phyloP scores from a whole-genome alignment of 306 rosid genomes.

The Purshia tridentata region DNA sequence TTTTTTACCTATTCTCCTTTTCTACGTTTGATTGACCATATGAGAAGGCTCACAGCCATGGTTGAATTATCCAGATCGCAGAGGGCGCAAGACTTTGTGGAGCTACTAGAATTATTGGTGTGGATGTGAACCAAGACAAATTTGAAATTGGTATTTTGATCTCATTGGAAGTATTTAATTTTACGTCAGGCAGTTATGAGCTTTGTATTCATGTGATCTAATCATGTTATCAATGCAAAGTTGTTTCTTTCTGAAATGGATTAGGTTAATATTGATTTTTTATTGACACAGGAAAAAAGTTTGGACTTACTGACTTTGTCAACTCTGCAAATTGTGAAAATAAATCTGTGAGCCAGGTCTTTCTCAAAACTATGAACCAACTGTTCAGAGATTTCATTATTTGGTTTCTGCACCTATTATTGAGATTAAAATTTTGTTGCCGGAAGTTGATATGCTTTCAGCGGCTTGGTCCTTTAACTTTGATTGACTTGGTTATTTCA shows the following conservation, averaged over 20 bases:
- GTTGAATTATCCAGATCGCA: slow-evolving; percentile 55
- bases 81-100: slow-evolving; percentile 92
- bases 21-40: neutral
- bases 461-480: neutral
- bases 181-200: too few relatives aligned
- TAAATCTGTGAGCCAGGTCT: slow-evolving; percentile 76
- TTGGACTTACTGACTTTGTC: slow-evolving; percentile 74
- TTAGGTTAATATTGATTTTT: neutral
- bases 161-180: neutral
- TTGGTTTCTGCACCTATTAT: neutral
- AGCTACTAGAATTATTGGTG: slow-evolving; percentile 77
- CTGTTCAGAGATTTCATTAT: neutral
- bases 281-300: slow-evolving; percentile 55
- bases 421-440: neutral
- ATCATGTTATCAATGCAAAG: neutral
- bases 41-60: slow-evolving; percentile 16
- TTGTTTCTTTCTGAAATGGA: neutral
- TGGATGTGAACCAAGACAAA: slow-evolving; percentile 66
- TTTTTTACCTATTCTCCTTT: neutral
- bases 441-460: neutral
- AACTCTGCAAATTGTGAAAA: slow-evolving; percentile 41
- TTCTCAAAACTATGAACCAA: neutral
- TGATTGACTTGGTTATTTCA: neutral
- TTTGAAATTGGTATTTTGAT: slow-evolving; percentile 58
- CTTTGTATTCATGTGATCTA: neutral